A percentile compares a stretch with the other conserved stretches of the same genome.
Evolutionary conservation across 768 basidiomycete species (phyloP).

Genomic region (Xerocomellus dryophilus): DNA sequence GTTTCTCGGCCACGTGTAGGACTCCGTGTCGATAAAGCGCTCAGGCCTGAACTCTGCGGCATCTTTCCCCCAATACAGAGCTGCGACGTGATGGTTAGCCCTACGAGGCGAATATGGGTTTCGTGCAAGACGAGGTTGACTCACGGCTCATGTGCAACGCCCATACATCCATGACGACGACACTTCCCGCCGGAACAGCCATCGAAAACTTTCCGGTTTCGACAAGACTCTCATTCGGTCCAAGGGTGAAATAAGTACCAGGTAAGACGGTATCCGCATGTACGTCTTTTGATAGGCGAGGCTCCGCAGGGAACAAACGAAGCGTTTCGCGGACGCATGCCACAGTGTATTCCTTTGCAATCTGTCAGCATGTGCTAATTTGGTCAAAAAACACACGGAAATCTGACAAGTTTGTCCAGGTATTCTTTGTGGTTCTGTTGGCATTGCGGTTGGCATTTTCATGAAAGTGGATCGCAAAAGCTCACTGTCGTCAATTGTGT

Average conservation of each 20-base stretch:
- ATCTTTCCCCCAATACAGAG: constrained; percentile 50
- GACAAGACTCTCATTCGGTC: constrained; percentile 11
- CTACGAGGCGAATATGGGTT: background rate
- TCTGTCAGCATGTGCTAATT: background rate
- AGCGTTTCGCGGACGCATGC: constrained; percentile 47
- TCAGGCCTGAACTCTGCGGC: constrained; percentile 44
- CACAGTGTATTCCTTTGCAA: constrained; percentile 38
- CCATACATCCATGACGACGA: constrained; percentile 40
- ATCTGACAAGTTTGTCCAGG: constrained; percentile 36
- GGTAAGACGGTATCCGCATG: constrained; percentile 35
- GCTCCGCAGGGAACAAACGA: constrained; percentile 40
- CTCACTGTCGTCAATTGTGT: constrained; percentile 30
- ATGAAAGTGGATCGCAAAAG: background rate
- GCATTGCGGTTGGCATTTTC: background rate
- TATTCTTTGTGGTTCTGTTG: constrained; percentile 40
- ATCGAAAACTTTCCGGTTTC: constrained; percentile 34
- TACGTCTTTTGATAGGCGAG: constrained; percentile 37
- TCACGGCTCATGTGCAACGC: constrained; percentile 46
- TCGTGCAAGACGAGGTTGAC: constrained; percentile 9
- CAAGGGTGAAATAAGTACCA: constrained; percentile 33
- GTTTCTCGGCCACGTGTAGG: constrained; percentile 51
- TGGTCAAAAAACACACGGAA: background rate
- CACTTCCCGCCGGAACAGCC: constrained; percentile 38
- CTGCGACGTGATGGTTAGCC: constrained; percentile 23
- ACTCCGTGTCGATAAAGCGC: constrained; percentile 48